phyloP scores from a whole-genome alignment of 2,329 filamentous ascomycete species.

The Teratosphaeria zuluensis region DNA sequence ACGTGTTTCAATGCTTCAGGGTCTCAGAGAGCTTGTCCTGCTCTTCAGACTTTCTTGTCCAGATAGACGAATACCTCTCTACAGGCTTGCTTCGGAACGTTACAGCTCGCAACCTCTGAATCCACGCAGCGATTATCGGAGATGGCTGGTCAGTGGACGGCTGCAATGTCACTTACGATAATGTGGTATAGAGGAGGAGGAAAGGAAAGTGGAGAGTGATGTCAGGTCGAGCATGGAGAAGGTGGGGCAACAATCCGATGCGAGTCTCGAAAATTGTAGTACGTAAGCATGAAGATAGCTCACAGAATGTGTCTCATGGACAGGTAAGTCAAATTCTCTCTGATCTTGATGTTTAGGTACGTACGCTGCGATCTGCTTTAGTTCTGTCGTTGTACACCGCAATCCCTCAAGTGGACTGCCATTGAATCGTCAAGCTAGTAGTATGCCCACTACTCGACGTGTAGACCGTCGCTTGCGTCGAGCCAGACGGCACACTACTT shows the following conservation, averaged over 20 bases:
- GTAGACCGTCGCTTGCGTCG: constrained; percentile 36
- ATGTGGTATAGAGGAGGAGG: background rate
- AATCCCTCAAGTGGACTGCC: constrained; percentile 19
- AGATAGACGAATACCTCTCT: too few relatives aligned
- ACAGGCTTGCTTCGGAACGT: too few relatives aligned
- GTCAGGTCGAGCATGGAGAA: background rate
- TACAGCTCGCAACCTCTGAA: too few relatives aligned
- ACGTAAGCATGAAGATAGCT: background rate
- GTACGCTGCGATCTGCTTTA: too few relatives aligned
- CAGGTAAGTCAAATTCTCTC: too few relatives aligned
- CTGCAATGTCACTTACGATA: background rate
- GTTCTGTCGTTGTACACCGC: background rate
- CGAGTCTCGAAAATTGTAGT: background rate
- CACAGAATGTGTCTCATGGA: too few relatives aligned
- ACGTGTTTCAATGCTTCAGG: too few relatives aligned
- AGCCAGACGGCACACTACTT: constrained; percentile 32
- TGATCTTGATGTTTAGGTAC: too few relatives aligned
- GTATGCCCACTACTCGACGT: constrained; percentile 10
- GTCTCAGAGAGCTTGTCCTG: too few relatives aligned
- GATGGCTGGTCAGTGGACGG: too few relatives aligned
- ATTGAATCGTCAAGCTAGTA: constrained; percentile 27
- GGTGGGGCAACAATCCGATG: background rate
- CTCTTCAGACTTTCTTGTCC: too few relatives aligned
- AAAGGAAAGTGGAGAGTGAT: background rate
- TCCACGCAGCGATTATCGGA: too few relatives aligned